Percentiles rank a stretch among this genome's conserved stretches.
These are phyloP conservation scores for Wallacemonas sp. DNA, from an alignment of 208 protist genomes.

Conservation along the genomic window DNA sequence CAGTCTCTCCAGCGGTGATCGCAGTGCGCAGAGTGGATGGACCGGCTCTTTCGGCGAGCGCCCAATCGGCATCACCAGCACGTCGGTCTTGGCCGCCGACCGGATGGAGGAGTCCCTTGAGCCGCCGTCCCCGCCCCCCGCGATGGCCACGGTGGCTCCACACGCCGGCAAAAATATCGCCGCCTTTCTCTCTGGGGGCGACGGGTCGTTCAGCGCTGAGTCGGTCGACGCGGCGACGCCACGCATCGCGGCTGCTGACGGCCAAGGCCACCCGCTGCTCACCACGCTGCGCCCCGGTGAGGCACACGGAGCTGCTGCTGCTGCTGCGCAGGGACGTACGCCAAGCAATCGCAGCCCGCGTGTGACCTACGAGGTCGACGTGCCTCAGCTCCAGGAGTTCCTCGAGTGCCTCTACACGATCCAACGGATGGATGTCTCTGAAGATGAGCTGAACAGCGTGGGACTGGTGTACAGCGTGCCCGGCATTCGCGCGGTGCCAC, in stretches of 20 bases:
- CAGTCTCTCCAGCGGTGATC: neutral
- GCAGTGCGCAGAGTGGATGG: neutral
- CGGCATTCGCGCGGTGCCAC: conserved; percentile 25
- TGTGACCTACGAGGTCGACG: conserved; percentile 25
- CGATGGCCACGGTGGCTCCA: neutral
- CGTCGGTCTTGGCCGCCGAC: too few species aligned
- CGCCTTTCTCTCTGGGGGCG: neutral
- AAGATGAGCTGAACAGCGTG: conserved; percentile 49
- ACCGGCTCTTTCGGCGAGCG: too few species aligned
- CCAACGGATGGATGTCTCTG: conserved; percentile 26
- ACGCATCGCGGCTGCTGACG: neutral
- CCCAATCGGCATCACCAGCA: too few species aligned
- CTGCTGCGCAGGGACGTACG: neutral
- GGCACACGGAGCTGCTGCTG: neutral
- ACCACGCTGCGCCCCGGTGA: conserved; percentile 2
- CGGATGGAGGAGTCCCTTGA: neutral
- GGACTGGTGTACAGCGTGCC: conserved; percentile 55
- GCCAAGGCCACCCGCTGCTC: neutral
- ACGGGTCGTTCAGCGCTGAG: neutral
- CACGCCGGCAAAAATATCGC: neutral
- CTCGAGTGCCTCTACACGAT: conserved; percentile 36
- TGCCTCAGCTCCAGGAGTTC: conserved; percentile 29
- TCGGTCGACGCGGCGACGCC: too few species aligned
- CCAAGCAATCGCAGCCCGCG: neutral
- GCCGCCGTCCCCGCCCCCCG: neutral